These are phyloP conservation scores for Camellia sinensis DNA, from an alignment of 148 eudicot genomes.

Conservation along the genomic window DNA sequence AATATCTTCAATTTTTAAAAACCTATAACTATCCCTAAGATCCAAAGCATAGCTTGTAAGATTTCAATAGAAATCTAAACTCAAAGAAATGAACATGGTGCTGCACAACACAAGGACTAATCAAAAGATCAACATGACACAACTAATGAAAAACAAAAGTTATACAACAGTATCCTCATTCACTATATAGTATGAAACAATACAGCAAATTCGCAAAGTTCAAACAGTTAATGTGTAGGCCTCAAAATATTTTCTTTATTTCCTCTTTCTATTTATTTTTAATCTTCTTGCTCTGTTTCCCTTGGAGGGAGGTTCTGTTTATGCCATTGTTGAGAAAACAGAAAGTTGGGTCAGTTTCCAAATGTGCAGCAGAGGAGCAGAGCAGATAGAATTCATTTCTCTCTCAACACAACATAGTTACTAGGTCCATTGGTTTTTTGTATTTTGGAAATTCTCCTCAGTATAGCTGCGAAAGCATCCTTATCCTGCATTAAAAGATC, in stretches of 20 bases:
- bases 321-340: background rate
- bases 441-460: constrained; percentile 83
- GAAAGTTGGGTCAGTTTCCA: background rate
- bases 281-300: background rate
- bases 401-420: constrained; percentile 66
- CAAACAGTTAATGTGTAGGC: constrained; percentile 3
- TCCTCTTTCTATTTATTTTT: background rate
- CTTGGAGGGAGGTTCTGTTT: background rate
- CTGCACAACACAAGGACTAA: too few relatives aligned
- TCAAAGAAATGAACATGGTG: too few relatives aligned
- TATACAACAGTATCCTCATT: background rate
- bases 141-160: background rate
- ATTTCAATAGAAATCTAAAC: too few relatives aligned
- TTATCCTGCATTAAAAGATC: constrained; percentile 59
- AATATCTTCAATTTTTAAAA: too few relatives aligned
- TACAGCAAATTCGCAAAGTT: background rate
- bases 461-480: constrained; percentile 76
- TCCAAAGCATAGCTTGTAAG: too few relatives aligned
- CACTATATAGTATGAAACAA: background rate
- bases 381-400: constrained; percentile 22
- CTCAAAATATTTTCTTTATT: background rate
- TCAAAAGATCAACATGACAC: too few relatives aligned
- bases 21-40: too few relatives aligned
- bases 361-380: too few relatives aligned
- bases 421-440: constrained; percentile 62